Evolutionary conservation across 768 basidiomycete species (phyloP).

Genomic region (Tephrocybe rancida): DNA sequence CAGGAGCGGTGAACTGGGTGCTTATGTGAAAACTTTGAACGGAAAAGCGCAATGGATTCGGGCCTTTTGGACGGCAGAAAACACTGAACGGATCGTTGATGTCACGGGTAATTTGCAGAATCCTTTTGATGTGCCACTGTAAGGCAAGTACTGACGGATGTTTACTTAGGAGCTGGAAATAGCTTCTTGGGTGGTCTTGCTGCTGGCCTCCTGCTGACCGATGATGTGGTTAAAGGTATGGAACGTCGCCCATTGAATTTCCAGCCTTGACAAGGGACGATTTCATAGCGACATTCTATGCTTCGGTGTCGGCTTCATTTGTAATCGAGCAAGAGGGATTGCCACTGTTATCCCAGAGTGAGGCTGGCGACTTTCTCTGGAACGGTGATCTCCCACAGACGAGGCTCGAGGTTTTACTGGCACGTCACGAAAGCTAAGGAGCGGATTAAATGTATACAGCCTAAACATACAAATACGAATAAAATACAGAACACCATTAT

Average conservation of each 20-base stretch:
- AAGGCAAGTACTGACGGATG: background rate
- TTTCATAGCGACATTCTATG: slow-evolving; percentile 65
- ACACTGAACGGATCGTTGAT: slow-evolving; percentile 62
- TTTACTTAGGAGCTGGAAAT: slow-evolving; percentile 81
- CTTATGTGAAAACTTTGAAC: slow-evolving; percentile 54
- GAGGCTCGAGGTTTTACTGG: slow-evolving; percentile 56
- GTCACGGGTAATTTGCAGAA: slow-evolving; percentile 64
- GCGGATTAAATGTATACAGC: slow-evolving; percentile 39
- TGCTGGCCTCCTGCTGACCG: slow-evolving; percentile 62
- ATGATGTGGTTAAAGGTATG: slow-evolving; percentile 69
- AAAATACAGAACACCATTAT: slow-evolving; percentile 29
- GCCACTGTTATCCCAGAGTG: slow-evolving; percentile 47
- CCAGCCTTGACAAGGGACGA: slow-evolving; percentile 1
- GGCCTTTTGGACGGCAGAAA: slow-evolving; percentile 67
- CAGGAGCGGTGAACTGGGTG: slow-evolving; percentile 73
- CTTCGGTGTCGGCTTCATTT: slow-evolving; percentile 81
- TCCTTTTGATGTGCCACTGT: background rate
- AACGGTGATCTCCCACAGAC: slow-evolving; percentile 67
- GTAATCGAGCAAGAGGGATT: slow-evolving; percentile 82
- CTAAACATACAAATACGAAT: slow-evolving; percentile 24
- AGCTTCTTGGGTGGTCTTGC: slow-evolving; percentile 84
- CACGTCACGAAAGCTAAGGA: slow-evolving; percentile 35
- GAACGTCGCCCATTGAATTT: slow-evolving; percentile 8
- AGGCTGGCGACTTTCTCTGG: slow-evolving; percentile 48
- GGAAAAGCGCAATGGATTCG: slow-evolving; percentile 60